Percentiles rank a stretch among this genome's conserved stretches.
These are phyloP conservation scores for Umbelopsis sp. DNA, from an alignment of 192 early-diverging fungal species.

Conservation along the genomic window DNA sequence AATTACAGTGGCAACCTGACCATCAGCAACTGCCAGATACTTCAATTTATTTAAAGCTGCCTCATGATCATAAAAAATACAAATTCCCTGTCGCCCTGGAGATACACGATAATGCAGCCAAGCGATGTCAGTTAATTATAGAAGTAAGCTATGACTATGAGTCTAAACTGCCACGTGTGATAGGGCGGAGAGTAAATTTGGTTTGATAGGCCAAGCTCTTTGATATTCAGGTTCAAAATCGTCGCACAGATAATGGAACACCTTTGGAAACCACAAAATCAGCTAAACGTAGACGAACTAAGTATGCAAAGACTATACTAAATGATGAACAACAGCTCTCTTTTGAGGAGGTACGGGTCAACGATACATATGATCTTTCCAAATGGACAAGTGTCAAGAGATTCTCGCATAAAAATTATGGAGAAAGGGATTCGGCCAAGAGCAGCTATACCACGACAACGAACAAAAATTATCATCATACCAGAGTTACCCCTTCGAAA, in stretches of 20 bases:
- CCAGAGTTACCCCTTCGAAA: too few relatives aligned
- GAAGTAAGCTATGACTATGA: not conserved
- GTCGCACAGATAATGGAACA: not conserved
- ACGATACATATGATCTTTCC: not conserved
- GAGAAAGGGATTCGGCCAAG: too few relatives aligned
- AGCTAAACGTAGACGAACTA: not conserved
- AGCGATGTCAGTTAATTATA: conserved; percentile 12
- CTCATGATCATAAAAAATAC: not conserved
- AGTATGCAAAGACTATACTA: not conserved
- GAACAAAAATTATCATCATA: too few relatives aligned
- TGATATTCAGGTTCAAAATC: not conserved
- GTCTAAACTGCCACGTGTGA: not conserved
- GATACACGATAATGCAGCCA: not conserved
- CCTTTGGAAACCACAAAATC: not conserved
- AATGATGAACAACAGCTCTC: not conserved
- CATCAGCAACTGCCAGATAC: not conserved
- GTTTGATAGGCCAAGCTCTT: not conserved
- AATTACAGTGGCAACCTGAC: too few relatives aligned
- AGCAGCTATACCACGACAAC: too few relatives aligned
- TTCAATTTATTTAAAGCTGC: not conserved
- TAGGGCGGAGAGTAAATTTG: conserved; percentile 8
- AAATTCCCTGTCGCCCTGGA: not conserved
- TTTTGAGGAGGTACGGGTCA: not conserved
- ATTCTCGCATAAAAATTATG: too few relatives aligned
- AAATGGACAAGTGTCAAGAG: too few relatives aligned